Base-by-base conservation (phyloP, 257 asterid species). In the Coffea eugenioides region DNA sequence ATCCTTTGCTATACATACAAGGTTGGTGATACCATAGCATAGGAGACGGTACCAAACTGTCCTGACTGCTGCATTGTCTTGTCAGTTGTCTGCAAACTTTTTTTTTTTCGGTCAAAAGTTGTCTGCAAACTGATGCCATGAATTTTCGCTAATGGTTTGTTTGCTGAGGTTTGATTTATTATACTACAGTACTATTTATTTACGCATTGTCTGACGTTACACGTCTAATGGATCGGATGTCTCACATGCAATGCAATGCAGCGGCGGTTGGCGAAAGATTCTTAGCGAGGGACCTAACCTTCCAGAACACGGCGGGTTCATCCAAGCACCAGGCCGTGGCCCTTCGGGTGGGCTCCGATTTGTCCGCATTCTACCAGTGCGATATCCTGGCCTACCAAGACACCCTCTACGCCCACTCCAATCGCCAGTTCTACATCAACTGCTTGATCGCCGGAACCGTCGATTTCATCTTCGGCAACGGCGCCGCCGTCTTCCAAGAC, bases 281-380 rank as follows among this genome's bases (percentile, higher is more conserved):
- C 66, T 70, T 83, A 18, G 87, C 85, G 4, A 34, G 83, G 46
- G 87, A 83, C 84, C 75, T 86, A 3, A 81, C 89, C 5, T 81
- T 86, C 76, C 76, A 83, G 41, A 86, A 83, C 83, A 69, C 89
- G 18, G 89, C 89, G 7, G 89, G 89, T 0, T 85, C 84, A 16
- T 84, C 82, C 0, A 86, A 86, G 69, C 89, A 86, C 87, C 89
- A 86, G 43, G 89, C 89, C 21, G 89, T 86, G 67, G 89, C 87
- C 6, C 84, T 86, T 14, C 85, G 89, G 0, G 84, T 73, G 1
- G 89, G 89, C 23, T 52, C 87, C 4, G 89, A 86, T 65, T 57
- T 81, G 2, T 81, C 88, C 20, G 88, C 86, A 12, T 85, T 85
- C 77, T 85, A 85, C 57, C 13, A 56, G 51, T 85, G 89, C 31